Evolutionary conservation across 345 rosid species (phyloP), one percentile per base, ranked within the genome.

Genomic region (Citrus glauca): DNA sequence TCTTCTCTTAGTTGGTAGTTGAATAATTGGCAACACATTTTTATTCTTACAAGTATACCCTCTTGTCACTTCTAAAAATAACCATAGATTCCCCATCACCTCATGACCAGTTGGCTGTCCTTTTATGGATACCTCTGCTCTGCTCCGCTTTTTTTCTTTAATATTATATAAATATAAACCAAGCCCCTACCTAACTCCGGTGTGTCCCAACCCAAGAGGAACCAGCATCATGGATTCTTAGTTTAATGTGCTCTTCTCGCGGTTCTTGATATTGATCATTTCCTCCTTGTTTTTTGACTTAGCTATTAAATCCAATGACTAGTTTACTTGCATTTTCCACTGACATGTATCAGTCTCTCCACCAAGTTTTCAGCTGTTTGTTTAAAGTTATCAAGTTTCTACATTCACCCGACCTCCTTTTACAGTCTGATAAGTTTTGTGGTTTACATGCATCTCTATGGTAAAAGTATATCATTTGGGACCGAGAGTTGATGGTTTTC

Each of bases 401-500:
- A n/a, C 17, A 69, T 68, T 37, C 50, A 7, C 42, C 73, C 10
- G 16, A 74, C 55, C 59, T 55, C 42, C 22, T 55, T 30, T 28
- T 30, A 3, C n/a, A 3, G 7, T 53, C 24, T 17, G n/a, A 50
- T 50, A 55, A 48, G 11, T 35, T 25, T 55, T 27, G 8, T 37
- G 28, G 62, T 65, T 63, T 40, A 48, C 73, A 13, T 56, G 38
- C 66, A 59, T 14, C 17, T 22, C 3, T 1, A 17, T 24, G 40
- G n/a, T 42, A 74, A 8, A 64, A 19, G 17, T 32, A 40, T 25
- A 48, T 64, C 20, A 50, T 30, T 59, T 28, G 59, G 16, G 61
- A 55, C 37, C 38, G 28, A n/a, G 16, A 62, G 40, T 69, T 77
- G 77, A 81, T 19, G 3, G 28, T 80, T 79, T 59, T 70, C 42